phyloP scores from a whole-genome alignment of 2,329 filamentous ascomycete species.

The Penicillium nordicum region DNA sequence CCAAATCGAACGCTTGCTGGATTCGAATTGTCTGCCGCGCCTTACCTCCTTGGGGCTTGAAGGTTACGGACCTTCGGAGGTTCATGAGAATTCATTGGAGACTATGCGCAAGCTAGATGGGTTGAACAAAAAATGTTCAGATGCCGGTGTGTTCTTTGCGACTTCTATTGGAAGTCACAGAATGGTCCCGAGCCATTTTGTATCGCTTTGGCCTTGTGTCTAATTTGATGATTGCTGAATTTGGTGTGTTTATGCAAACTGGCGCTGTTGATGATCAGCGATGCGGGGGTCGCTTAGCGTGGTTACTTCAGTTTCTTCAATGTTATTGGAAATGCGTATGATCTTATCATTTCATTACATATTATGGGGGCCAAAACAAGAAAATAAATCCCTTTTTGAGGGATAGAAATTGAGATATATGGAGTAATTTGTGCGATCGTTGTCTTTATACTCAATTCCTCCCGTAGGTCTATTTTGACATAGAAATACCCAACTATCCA shows the following conservation, averaged over 20 bases:
- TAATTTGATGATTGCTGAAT: not conserved
- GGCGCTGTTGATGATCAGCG: not conserved
- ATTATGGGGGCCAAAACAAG: not conserved
- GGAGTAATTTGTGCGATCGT: not conserved
- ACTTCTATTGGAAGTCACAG: not conserved
- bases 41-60: constrained; percentile 1
- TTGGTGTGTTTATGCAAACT: not conserved
- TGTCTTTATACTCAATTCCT: not conserved
- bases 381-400: not conserved
- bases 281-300: not conserved
- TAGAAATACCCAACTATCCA: not conserved
- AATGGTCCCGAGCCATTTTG: not conserved
- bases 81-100: not conserved
- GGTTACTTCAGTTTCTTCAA: not conserved
- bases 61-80: not conserved
- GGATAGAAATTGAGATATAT: no score
- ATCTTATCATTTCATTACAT: not conserved
- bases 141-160: not conserved
- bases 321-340: not conserved
- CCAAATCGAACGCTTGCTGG: not conserved
- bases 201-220: not conserved
- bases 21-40: not conserved
- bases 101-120: not conserved
- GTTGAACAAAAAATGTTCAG: not conserved
- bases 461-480: not conserved